Conservation (phyloP, 768 basidiomycete genomes). For the Termitomyces sp. region DNA sequence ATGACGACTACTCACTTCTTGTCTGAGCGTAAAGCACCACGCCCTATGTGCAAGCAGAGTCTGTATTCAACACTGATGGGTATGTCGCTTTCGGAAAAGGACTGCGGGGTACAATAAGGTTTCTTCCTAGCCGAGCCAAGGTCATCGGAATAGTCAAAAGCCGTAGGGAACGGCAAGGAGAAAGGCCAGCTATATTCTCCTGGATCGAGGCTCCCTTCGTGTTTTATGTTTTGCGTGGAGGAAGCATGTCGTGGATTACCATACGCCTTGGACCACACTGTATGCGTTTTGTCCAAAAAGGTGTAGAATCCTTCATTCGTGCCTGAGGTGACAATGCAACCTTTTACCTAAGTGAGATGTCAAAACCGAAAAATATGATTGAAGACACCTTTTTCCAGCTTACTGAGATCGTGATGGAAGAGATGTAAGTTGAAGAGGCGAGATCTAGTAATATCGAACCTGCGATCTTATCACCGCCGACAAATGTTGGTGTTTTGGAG, state of each 20-base stretch:
- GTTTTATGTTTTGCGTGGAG: conserved; percentile 8
- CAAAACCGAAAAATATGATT: not conserved
- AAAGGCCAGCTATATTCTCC: conserved; percentile 36
- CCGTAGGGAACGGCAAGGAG: conserved; percentile 31
- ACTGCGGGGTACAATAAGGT: conserved; percentile 21
- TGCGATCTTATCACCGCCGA: conserved; percentile 18
- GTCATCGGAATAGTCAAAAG: conserved; percentile 17
- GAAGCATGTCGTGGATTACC: conserved; percentile 24
- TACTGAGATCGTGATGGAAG: conserved; percentile 24
- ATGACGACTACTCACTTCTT: conserved; percentile 25
- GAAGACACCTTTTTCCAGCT: not conserved
- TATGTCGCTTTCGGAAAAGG: conserved; percentile 28
- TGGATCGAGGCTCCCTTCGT: conserved; percentile 10
- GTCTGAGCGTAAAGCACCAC: conserved; percentile 33
- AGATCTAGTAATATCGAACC: conserved; percentile 26
- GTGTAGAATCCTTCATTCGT: conserved; percentile 22
- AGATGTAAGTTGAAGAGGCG: conserved; percentile 22
- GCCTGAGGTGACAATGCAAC: conserved; percentile 23
- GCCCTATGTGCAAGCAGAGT: conserved; percentile 29
- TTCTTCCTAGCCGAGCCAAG: conserved; percentile 2
- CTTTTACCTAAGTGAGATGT: conserved; percentile 19
- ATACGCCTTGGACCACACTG: conserved; percentile 26
- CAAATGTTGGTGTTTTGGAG: conserved; percentile 18
- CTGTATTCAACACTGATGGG: conserved; percentile 33
- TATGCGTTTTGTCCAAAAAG: conserved; percentile 24